Base-by-base conservation (phyloP, 129 eudicot genomes). In the Rutidosis leptorrhynchoides region DNA sequence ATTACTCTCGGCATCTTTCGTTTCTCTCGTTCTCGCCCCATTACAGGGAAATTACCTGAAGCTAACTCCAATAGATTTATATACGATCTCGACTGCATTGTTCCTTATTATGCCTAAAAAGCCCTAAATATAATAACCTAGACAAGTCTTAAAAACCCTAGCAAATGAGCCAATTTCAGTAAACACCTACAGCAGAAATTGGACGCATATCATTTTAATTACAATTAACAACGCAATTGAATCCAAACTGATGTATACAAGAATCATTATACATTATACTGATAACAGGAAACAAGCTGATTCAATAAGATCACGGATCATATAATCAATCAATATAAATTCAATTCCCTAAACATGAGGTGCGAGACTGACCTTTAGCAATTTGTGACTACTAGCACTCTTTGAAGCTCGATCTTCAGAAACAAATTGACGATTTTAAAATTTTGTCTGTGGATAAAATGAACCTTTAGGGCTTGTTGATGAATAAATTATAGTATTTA, bases 21-120 rank as follows among this genome's bases (percentile, higher is more conserved):
- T 52, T 71, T 70, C 72, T 83, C 89, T 70, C 70, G 64, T 56
- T 87, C 85, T 45, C 77, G 70, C 4, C 86, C 83, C 84, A 81
- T 76, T 59, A 76, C 78, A 7, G 95, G 89, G 71, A 83, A 83
- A 81, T 87, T 84, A 74, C 95, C 95, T 24, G 89, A 72, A 24
- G 85, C 83, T 69, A 87, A 79, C 79, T 83, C 95, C 19, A 87
- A 67, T 15, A 87, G 82, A 78, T 87, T 87, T 4, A 90, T 81
- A 74, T 87, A 87, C 57, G 95, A 87, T 75, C 86, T 83, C 37
- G 95, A 87, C 62, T 81, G 83, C 90, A 87, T 87, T 70, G 69
- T 84, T 62, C 40, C 70, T 51, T 27, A 62, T n/a, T n/a, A n/a
- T 55, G 29, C 11, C 11, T 9, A 16, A 61, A 54, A 52, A 67